Conservation (phyloP, 176 grass and related monocot species). For the Oropetium thomaeum region DNA sequence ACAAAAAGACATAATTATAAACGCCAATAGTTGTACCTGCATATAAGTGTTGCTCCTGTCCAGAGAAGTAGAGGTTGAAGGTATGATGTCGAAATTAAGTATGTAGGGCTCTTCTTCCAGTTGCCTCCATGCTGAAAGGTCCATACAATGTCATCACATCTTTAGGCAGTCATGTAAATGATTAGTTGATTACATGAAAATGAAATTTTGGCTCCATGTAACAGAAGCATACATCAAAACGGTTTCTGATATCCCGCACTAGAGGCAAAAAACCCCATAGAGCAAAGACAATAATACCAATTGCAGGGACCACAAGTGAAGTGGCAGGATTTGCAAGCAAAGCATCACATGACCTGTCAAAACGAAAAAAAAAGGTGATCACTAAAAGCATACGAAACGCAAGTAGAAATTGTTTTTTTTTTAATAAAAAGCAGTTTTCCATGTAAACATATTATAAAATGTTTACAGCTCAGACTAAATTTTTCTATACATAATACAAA, state of each 20-base stretch:
- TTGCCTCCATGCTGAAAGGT: conserved; percentile 66
- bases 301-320: conserved; percentile 69
- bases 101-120: conserved; percentile 91
- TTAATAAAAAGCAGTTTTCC: not conserved
- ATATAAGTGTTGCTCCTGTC: conserved; percentile 76
- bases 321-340: conserved; percentile 57
- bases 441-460: not conserved
- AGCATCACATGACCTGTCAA: conserved; percentile 65
- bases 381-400: conserved; percentile 7
- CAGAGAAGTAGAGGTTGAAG: conserved; percentile 96
- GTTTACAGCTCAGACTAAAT: not conserved
- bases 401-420: not conserved
- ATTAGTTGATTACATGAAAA: conserved; percentile 17
- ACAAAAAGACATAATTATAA: conserved; percentile 10
- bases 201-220: not conserved
- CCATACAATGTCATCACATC: conserved; percentile 27
- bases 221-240: conserved; percentile 69
- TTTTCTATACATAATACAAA: not conserved
- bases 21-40: conserved; percentile 53
- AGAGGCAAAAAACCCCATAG: conserved; percentile 79
- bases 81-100: conserved; percentile 77
- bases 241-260: conserved; percentile 62
- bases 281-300: conserved; percentile 86
- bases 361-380: conserved; percentile 7
- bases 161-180: not conserved